Evolutionary conservation across 129 eudicot genomes (phyloP).

Genomic region (Mikania micrantha): DNA sequence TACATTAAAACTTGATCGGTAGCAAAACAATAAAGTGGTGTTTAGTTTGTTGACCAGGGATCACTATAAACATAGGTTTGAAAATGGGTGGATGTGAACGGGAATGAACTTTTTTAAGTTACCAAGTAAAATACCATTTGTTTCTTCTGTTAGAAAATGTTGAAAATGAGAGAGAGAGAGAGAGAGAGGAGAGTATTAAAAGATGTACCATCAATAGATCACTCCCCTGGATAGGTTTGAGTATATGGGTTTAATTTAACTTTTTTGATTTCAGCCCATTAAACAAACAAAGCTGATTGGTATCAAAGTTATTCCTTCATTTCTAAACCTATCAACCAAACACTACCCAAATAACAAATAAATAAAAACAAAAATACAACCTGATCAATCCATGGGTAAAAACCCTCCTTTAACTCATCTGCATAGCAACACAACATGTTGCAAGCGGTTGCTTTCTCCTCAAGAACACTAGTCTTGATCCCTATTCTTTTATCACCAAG

Average conservation of each 20-base stretch:
- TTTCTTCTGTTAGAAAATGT: not conserved
- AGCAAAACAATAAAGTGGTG: not conserved
- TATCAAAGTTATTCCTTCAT: not conserved
- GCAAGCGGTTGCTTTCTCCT: conserved; percentile 99
- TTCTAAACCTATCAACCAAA: conserved; percentile 1
- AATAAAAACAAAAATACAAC: conserved; percentile 22
- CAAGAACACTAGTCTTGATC: conserved; percentile 94
- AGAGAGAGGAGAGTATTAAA: not conserved
- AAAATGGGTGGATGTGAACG: not conserved
- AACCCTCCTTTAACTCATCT: conserved; percentile 96
- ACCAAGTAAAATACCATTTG: not conserved
- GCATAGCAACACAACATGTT: conserved; percentile 99
- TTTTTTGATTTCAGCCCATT: not conserved
- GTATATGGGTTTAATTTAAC: not conserved
- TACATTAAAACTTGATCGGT: not conserved
- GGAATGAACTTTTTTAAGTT: not conserved
- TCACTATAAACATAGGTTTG: not conserved
- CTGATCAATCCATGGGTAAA: conserved; percentile 99
- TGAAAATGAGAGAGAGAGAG: too few relatives aligned
- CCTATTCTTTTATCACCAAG: conserved; percentile 98
- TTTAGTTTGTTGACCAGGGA: not conserved
- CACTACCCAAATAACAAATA: not conserved
- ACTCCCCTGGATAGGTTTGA: not conserved
- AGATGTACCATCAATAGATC: not conserved
- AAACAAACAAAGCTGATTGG: not conserved